Evolutionary conservation across 768 basidiomycete genomes (phyloP).

Genomic region (Tulasnella sp.): DNA sequence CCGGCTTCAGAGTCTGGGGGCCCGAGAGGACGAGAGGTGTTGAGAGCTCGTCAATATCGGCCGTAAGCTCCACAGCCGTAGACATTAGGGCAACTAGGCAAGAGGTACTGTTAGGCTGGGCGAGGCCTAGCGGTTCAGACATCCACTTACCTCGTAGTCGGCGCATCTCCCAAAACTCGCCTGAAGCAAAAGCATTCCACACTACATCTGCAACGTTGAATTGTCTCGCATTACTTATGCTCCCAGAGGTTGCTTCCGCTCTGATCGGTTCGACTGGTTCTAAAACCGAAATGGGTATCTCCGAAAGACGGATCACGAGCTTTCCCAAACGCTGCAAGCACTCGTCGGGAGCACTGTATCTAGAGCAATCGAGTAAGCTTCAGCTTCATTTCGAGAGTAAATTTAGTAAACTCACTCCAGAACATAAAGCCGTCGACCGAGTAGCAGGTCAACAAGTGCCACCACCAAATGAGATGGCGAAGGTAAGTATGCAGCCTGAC

Average conservation of each 20-base stretch:
- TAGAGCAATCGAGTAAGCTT: neutral
- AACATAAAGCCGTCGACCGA: neutral
- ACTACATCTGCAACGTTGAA: constrained; percentile 4
- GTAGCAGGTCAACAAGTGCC: neutral
- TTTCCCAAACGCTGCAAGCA: neutral
- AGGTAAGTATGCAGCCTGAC: neutral
- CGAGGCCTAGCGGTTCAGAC: neutral
- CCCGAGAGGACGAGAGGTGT: neutral
- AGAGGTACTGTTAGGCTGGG: neutral
- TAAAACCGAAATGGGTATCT: neutral
- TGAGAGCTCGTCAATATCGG: neutral
- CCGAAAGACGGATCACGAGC: neutral
- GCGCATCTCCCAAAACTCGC: constrained; percentile 14
- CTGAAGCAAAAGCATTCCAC: neutral
- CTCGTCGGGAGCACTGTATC: neutral
- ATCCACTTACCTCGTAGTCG: neutral
- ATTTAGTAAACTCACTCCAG: neutral
- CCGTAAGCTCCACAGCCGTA: neutral
- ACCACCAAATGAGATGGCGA: neutral
- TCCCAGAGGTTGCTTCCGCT: neutral
- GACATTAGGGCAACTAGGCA: neutral
- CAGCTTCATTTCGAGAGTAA: neutral
- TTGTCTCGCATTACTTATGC: neutral
- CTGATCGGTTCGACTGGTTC: neutral
- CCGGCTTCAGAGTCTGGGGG: neutral